Evolutionary conservation across 306 rosid genomes (phyloP), one percentile per base, ranked within the genome.

Genomic region (Inga laurina): DNA sequence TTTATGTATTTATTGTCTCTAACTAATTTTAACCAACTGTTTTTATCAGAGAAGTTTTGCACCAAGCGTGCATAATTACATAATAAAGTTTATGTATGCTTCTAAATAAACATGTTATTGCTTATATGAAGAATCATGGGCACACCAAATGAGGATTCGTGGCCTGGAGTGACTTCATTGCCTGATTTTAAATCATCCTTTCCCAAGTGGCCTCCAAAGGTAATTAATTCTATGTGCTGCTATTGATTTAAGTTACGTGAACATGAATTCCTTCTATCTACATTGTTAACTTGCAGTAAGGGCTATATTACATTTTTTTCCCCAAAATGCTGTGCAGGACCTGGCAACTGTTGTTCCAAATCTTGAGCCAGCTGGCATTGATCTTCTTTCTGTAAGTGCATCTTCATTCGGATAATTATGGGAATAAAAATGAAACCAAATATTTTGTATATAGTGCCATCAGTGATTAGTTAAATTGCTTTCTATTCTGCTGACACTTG

Each of bases 161-260:
- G 99, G 99, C 98, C 98, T 45, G 98, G 98, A 86, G 98, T 96
- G 84, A 94, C 87, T 88, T 91, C 98, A 81, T 85, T 96, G 92
- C 99, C 99, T 82, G 99, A 96, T 89, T 96, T 88, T 81, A 96
- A 94, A 85, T 88, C 97, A 83, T 86, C 99, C 83, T 96, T 96
- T 82, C 99, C 99, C 71, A 96, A 90, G 91, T 96, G 97, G 97
- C 90, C 88, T 71, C 2, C 91, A 32, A 96, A 90, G 99, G 99
- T 94, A 90, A 84, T 69, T 68, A 70, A 78, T 68, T 71, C 54
- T 16, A 12, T 57, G 21, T 43, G 68, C 43, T 34, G 37, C 14
- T 71, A 34, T 80, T 35, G 32, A 62, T 76, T 32, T 85, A 44
- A 78, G 57, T 75, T 27, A 75, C 64, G 2, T 8, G 30, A 21